Evolutionary conservation across 331 rosid genomes (phyloP), one percentile per base, ranked within the genome.

Genomic region (Telfairia occidentalis): DNA sequence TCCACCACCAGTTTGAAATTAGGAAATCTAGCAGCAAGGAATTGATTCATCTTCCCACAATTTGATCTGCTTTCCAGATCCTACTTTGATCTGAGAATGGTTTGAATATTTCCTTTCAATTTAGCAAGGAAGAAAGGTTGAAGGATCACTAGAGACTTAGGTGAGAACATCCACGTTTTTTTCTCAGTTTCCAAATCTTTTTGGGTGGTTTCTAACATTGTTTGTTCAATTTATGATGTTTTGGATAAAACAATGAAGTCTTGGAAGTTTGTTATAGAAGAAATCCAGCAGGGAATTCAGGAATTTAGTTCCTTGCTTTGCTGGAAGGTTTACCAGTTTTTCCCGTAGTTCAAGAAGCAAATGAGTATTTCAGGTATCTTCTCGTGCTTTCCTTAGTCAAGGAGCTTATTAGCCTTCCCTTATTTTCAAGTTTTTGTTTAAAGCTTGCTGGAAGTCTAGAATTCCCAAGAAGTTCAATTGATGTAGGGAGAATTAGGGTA

Each of bases 261-360:
- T 63, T 63, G 46, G 45, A 38, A 21, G 50, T 65, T 37, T 19
- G 52, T 4, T 11, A 1, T 9, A 38, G 73, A 38, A 65, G 52
- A 65, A 21, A 38, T 10, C 19, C 30, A 37, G 49, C 18, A 9
- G 50, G 32, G 11, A 64, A 37, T 37, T 37, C 2, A 64, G 32
- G 32, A 37, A 65, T 63, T 34, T 9, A 38, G 52, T 65, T 38
- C 73, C 50, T 65, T 65, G 72, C 72, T 65, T 19, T 65, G 32
- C 9, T 37, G 48, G 18, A 65, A 19, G n/a, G 72, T 38, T 65
- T 65, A 10, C 49, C 5, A 35, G 46, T 34, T 35, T 37, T 35
- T 23, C 48, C 19, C 2, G 9, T 35, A n/a, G 71, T 19, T 32
- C 11, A 63, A 34, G 15, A 61, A 18, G 70, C 16, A 18, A 60